Base-by-base conservation (phyloP, 1,139 yeast genomes). In the Suhomyces bokatorum region DNA sequence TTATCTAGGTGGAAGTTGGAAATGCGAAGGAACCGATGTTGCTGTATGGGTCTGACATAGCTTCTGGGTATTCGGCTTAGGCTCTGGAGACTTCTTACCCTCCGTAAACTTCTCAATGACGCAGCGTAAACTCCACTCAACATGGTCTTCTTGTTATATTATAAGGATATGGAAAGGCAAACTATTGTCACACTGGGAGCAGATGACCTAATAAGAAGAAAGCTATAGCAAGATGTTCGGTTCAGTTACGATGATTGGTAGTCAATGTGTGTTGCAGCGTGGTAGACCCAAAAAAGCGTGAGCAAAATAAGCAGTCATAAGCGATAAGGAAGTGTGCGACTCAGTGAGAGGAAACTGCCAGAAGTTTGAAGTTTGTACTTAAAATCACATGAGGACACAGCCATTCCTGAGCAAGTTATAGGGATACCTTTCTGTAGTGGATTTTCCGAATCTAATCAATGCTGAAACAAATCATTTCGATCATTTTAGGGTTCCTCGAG, bases 261-360 rank as follows among this genome's bases (percentile, higher is more conserved):
- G 38, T 35, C 32, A 35, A 35, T 26, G 7, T 26, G 29, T 26
- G 32, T 40, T 24, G 24, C 38, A 24, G 15, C 39, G 39, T 32
- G 36, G 14, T 40, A 12, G 24, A 24, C 32, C 20, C 32, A 35
- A 32, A 32, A 42, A 42, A 37, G 33, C 29, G 38, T 31, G 45
- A 39, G 45, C 45, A 40, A 39, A 32, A 39, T 36, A 39, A 29
- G 46, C 29, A 39, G 29, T 6, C 43, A 32, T 36, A 39, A 43
- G 46, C 46, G 43, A 43, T 29, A 40, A 33, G 43, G 16, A 13
- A 31, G 29, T 33, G 34, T 35, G 38, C 35, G 35, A 32, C 22
- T 12, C 11, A 10, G 16, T 24, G 14, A 16, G 3, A 15, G 24
- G 24, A 20, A 20, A 8, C 24, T 5, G 24, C 24, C 24, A 20